phyloP scores from a whole-genome alignment of 2,329 filamentous ascomycete species.

The Pseudomassariella vexata region DNA sequence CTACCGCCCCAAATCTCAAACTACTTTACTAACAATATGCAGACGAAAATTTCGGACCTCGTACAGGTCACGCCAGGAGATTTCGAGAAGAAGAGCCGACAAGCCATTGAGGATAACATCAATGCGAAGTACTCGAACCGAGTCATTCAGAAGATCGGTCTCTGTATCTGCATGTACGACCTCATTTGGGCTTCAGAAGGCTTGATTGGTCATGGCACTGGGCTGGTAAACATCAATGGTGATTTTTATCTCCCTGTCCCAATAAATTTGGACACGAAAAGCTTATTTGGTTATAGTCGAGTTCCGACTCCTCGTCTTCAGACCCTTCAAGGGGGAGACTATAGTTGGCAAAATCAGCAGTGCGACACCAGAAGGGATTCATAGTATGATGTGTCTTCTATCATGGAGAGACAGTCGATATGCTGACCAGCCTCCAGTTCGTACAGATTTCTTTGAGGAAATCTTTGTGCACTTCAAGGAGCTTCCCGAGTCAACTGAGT shows the following conservation, averaged over 20 bases:
- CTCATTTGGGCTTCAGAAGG: constrained; percentile 86
- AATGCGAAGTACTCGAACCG: constrained; percentile 92
- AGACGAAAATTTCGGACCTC: constrained; percentile 93
- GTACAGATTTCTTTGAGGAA: constrained; percentile 90
- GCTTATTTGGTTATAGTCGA: constrained; percentile 54
- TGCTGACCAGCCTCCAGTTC: no score
- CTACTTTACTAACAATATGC: constrained; percentile 1
- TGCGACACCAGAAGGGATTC: constrained; percentile 66
- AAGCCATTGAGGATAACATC: constrained; percentile 93
- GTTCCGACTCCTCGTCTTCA: constrained; percentile 89
- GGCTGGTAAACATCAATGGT: constrained; percentile 93
- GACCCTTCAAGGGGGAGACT: constrained; percentile 93
- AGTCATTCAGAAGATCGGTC: constrained; percentile 88
- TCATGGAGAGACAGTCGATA: no score
- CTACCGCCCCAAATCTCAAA: background rate
- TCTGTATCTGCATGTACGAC: constrained; percentile 92
- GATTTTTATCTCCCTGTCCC: constrained; percentile 16
- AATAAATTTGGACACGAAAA: background rate
- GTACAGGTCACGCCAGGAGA: constrained; percentile 88
- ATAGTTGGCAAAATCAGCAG: constrained; percentile 78
- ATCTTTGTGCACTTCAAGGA: constrained; percentile 73
- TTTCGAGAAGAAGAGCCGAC: constrained; percentile 74
- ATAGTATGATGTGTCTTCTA: constrained; percentile 48
- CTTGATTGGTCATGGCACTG: constrained; percentile 86
- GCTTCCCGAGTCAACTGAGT: constrained; percentile 69